Base-by-base conservation (phyloP, 2,329 filamentous ascomycete genomes). In the Botrytis galanthina region DNA sequence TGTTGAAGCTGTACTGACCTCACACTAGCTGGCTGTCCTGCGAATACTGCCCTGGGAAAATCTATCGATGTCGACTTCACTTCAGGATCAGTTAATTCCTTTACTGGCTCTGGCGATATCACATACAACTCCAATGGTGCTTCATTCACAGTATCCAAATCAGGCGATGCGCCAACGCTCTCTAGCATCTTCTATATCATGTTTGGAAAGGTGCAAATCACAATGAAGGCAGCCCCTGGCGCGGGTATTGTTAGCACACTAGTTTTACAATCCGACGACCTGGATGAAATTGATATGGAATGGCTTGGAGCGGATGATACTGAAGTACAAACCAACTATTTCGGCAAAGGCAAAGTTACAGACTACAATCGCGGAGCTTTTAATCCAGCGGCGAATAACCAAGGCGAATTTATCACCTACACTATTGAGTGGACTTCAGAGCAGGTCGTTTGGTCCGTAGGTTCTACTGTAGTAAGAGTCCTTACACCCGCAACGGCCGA, bases 261-360 rank as follows among this genome's bases (percentile, higher is more conserved):
- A 20, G 94, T 99, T 14, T 85, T 99, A 76, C 91, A 97, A 83
- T 98, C 95, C 22, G 95, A 98, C 82, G 89, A 89, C 79, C 88
- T 98, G 62, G 96, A 99, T 83, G 96, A 99, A 85, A 97, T 99
- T 80, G 96, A 99, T 82, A 93, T 95, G 85, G 96, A 99, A 83
- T 98, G 95, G 93, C 88, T 99, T 37, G 96, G 96, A 73, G 90
- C 91, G 72, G 88, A 93, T 80, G 84, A 87, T 76, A 85, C 86
- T 73, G 87, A 97, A 82, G 93, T 97, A n/a, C 96, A 99, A 83
- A 92, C 91, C 78, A 99, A 99, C 84, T 99, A 97, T 84, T 99
- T 99, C 79, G 94, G 94, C 82, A 97, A 98, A 83, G 96, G 95
- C 71, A 87, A 93, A 78, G 95, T 93, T 0, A 91, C 88, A 44